A percentile compares a stretch with the other conserved stretches of the same genome.
Evolutionary conservation across 768 basidiomycete species (phyloP).

Genomic region (Naganishia antarctica): DNA sequence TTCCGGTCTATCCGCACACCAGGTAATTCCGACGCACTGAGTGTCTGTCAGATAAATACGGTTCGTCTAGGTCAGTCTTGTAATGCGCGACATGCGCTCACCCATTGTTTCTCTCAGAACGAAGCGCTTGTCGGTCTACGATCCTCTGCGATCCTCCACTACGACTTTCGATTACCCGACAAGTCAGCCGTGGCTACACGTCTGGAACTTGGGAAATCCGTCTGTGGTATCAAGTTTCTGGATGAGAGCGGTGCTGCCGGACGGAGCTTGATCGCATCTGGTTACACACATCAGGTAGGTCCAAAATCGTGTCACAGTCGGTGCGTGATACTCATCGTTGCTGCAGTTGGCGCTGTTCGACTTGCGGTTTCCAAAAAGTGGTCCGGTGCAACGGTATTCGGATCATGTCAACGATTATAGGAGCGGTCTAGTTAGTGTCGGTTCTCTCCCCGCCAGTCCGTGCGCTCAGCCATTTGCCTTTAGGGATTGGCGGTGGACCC

Average conservation of each 20-base stretch:
- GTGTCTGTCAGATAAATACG: slow-evolving; percentile 23
- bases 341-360: slow-evolving; percentile 22
- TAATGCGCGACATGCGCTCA: not conserved
- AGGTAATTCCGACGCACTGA: slow-evolving; percentile 14
- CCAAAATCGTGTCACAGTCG: not conserved
- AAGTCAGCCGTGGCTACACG: not conserved
- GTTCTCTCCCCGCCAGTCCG: not conserved
- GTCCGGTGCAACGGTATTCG: slow-evolving; percentile 8
- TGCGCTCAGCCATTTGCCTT: not conserved
- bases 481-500: slow-evolving; percentile 13
- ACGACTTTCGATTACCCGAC: slow-evolving; percentile 23
- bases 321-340: not conserved
- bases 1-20: slow-evolving; percentile 16
- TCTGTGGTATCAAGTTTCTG: slow-evolving; percentile 15
- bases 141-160: slow-evolving; percentile 16
- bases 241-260: slow-evolving; percentile 5
- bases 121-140: slow-evolving; percentile 25
- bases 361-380: slow-evolving; percentile 13
- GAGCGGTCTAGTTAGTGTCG: slow-evolving; percentile 6
- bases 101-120: slow-evolving; percentile 8
- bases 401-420: slow-evolving; percentile 26
- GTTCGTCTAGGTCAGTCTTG: not conserved
- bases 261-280: slow-evolving; percentile 9
- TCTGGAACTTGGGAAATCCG: slow-evolving; percentile 9
- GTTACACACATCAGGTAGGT: slow-evolving; percentile 15